Conservation (phyloP, 1,284 basidiomycete genomes). For the Termitomyces sp. region DNA sequence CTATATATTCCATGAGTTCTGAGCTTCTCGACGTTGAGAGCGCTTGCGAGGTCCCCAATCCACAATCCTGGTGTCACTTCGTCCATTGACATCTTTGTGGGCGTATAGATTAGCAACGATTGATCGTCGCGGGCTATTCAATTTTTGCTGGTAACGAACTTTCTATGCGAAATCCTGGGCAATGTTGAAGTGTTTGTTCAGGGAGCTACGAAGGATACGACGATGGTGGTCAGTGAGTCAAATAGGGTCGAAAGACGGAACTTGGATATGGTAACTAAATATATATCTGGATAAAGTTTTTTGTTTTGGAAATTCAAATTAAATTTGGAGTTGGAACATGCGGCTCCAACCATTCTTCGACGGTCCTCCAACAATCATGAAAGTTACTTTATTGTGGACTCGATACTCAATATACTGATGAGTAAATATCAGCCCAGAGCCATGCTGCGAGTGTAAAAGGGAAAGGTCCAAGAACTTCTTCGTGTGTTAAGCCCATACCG, state of each 20-base stretch:
- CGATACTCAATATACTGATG: too few species aligned
- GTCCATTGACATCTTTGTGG: constrained; percentile 37
- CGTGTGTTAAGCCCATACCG: too few species aligned
- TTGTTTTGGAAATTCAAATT: neutral
- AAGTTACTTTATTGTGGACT: too few species aligned
- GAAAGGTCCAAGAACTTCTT: too few species aligned
- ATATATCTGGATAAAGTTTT: neutral
- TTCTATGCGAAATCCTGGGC: neutral
- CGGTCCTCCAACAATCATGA: too few species aligned
- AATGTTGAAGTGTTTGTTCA: neutral
- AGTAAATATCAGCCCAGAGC: too few species aligned
- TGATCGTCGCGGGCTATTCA: neutral
- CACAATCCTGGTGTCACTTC: constrained; percentile 60
- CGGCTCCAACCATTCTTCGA: too few species aligned
- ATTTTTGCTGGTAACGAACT: neutral
- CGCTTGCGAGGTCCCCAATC: constrained; percentile 59
- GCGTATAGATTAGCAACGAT: neutral
- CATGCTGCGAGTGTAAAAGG: too few species aligned
- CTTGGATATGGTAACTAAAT: neutral
- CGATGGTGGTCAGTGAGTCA: neutral
- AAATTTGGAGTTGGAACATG: neutral
- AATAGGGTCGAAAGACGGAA: neutral
- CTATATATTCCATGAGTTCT: constrained; percentile 62
- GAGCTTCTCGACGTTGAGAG: constrained; percentile 47
- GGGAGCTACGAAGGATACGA: neutral